Evolutionary conservation across 805 yeast genomes (phyloP), one percentile per base, ranked within the genome.

Genomic region (Groenewaldozyma salmanticensis): DNA sequence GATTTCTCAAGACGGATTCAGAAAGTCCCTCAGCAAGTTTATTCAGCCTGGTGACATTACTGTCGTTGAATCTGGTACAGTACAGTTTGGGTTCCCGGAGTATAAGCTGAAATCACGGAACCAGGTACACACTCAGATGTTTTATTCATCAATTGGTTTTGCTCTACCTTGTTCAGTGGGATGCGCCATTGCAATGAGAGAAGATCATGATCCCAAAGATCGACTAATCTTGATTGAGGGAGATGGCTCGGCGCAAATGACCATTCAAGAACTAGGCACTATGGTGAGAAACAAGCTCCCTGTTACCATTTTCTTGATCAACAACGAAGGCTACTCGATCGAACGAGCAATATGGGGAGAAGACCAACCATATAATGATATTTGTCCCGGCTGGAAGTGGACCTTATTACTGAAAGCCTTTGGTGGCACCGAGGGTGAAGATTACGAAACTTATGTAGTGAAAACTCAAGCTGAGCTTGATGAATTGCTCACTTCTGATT

Each of bases 191-290:
- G 96, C 90, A 0, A 65, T 73, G 62, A 67, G 70, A 38, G 60
- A 54, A 37, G 64, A 66, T 4, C 55, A 52, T 33, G 48, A 52
- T 9, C 52, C 53, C 32, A 47, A 53, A 35, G 71, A 78, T 24
- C 72, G 94, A 52, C 68, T 87, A 35, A 67, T 85, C 17, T 65
- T 87, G 19, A 63, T 85, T 15, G 87, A 83, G 66, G 96, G 96
- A 42, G 96, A 88, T 59, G 96, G 96, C 1, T 79, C 95, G 2
- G 90, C 95, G 2, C 95, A 85, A 65, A 83, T 88, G 95, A 86
- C 96, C 3, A 68, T 81, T 42, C 95, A 88, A 67, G 96, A 88
- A 56, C 60, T 79, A 38, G 74, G 85, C 1, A 70, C 84, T 2
- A 75, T 73, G 54, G 59, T 81, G 31, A 72, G 84, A 46, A 65